Evolutionary conservation across 148 eudicot species (phyloP).

Genomic region (Fagopyrum tataricum): DNA sequence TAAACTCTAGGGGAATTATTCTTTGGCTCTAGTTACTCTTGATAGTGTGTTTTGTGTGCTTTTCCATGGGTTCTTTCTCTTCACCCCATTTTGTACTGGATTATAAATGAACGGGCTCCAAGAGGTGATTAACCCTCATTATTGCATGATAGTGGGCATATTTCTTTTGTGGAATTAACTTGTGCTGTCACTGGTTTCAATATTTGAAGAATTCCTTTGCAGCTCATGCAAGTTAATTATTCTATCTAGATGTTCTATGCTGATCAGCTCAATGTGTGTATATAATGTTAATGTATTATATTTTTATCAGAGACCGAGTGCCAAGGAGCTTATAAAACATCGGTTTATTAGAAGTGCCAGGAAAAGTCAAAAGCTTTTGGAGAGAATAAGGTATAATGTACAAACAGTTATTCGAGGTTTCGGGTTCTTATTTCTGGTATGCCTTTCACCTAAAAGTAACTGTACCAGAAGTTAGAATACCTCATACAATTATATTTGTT

Average conservation of each 20-base stretch:
- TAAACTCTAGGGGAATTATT: too few species aligned
- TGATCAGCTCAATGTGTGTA: neutral
- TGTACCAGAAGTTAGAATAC: neutral
- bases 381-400: conserved; percentile 71
- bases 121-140: neutral
- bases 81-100: too few species aligned
- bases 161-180: neutral
- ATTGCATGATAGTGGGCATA: neutral
- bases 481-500: neutral
- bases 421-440: neutral
- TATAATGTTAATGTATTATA: neutral
- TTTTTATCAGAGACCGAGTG: conserved; percentile 81
- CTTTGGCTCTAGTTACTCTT: too few species aligned
- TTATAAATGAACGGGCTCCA: neutral
- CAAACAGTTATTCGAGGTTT: neutral
- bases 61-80: too few species aligned
- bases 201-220: neutral
- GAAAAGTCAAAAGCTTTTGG: conserved; percentile 84
- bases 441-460: neutral
- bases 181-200: neutral
- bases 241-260: neutral
- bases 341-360: conserved; percentile 79
- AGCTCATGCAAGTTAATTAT: neutral
- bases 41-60: too few species aligned
- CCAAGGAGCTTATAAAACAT: conserved; percentile 88